Base-by-base conservation (phyloP, 2,329 filamentous ascomycete species). In the Penicillium sp. region DNA sequence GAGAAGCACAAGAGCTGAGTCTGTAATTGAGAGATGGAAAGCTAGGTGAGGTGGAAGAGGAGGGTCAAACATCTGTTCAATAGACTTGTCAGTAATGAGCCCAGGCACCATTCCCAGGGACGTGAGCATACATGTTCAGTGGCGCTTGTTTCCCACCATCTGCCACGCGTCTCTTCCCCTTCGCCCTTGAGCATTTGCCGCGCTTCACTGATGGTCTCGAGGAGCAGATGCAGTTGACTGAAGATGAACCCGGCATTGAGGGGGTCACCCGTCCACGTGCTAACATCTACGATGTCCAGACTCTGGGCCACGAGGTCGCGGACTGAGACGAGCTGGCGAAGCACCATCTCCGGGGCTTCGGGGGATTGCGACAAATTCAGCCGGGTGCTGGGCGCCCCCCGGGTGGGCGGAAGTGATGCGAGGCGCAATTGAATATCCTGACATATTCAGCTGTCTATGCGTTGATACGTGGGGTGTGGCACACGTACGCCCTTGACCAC, bases 401-500 rank as follows among this genome's bases (percentile, higher is more conserved):
- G 80, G 43, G 79, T 79, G 52, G 78, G 79, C 61, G 81, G 77
- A 59, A 75, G 70, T 18, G 77, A 77, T 44, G 69, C 73, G 27
- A 96, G 83, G 49, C 89, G 87, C 34, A 97, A 83, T 68, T 90
- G 85, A 57, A 96, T 83, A 57, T 89, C 88, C 88, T 90, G 62
- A 21, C 36, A 10, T 11, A 10, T 1, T 54, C 5, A 54, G 52
- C 27, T 34, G 22, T 29, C 29, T 27, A 8, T 32, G 3, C 24
- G 27, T 50, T 39, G 24, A 7, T 6, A 14, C 5, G 18, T 11
- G 13, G 11, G 11, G 6, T n/a, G 5, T 5, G 48, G 4, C 46
- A 40, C 43, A 81, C 87, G 65, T 80, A 92, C 90, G 62, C 92
- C 93, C 72, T 96, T 96, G 59, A 96, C 88, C 60, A 99, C 88